Percentiles rank a stretch among this genome's conserved stretches.
Conservation (phyloP, 2,329 filamentous ascomycete species). For the Domatiomyces catenatus region DNA sequence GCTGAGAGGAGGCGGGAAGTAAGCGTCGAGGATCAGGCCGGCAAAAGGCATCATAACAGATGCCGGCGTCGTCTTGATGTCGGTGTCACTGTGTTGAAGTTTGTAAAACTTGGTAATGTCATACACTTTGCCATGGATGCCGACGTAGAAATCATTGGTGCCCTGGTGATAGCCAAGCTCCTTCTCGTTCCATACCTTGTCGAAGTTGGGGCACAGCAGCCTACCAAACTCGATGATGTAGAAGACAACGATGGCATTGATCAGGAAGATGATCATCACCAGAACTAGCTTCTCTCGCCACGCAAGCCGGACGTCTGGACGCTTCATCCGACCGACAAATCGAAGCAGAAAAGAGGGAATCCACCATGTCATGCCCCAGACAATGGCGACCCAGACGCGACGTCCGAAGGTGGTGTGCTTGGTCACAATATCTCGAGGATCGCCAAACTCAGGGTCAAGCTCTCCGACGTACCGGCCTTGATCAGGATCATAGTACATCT, state of each 20-base stretch:
- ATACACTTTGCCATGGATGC: constrained; percentile 76
- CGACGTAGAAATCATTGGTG: constrained; percentile 70
- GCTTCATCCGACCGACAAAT: constrained; percentile 85
- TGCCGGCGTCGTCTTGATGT: constrained; percentile 39
- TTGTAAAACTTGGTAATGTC: constrained; percentile 83
- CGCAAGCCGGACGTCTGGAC: constrained; percentile 88
- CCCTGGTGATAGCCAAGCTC: constrained; percentile 58
- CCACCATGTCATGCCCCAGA: constrained; percentile 85
- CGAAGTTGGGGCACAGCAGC: constrained; percentile 73
- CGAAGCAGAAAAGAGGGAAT: constrained; percentile 73
- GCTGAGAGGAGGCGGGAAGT: constrained; percentile 66
- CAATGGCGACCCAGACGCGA: constrained; percentile 63
- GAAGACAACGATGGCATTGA: constrained; percentile 74
- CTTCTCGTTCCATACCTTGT: constrained; percentile 68
- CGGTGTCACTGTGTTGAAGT: constrained; percentile 63
- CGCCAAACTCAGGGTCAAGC: constrained; percentile 62
- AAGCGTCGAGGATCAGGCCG: constrained; percentile 65
- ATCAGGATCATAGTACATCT: constrained; percentile 55
- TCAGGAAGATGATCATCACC: constrained; percentile 59
- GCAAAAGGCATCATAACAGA: constrained; percentile 61
- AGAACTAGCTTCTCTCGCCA: constrained; percentile 93
- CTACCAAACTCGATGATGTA: constrained; percentile 80
- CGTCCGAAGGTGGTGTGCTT: constrained; percentile 48
- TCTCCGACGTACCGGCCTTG: constrained; percentile 49
- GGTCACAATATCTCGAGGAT: constrained; percentile 61